phyloP scores from a whole-genome alignment of 768 basidiomycete genomes.

The Pisolithus sp. region DNA sequence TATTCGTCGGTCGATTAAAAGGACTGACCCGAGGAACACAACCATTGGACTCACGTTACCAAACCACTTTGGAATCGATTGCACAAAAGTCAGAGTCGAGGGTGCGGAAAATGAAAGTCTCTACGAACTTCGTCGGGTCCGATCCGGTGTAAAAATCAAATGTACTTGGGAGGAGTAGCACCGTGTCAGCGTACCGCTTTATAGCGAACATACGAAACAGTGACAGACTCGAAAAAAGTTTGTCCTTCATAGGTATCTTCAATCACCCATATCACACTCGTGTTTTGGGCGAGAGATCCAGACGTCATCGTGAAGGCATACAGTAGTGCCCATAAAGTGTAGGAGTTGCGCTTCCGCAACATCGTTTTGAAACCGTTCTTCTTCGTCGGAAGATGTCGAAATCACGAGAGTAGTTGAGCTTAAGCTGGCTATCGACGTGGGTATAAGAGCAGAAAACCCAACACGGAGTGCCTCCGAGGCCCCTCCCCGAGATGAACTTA shows the following conservation, averaged over 20 bases:
- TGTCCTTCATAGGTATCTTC: conserved; percentile 61
- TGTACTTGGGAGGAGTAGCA: conserved; percentile 30
- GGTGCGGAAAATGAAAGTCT: conserved; percentile 4
- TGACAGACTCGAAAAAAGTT: conserved; percentile 63
- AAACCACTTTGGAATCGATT: conserved; percentile 43
- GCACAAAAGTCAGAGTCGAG: conserved; percentile 9
- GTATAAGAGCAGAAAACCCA: neutral
- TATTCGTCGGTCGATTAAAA: conserved; percentile 7
- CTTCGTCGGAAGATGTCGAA: conserved; percentile 4
- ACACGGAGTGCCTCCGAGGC: neutral
- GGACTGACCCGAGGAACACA: conserved; percentile 1
- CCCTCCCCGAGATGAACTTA: neutral
- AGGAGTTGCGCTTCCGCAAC: conserved; percentile 2
- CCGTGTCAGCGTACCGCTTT: conserved; percentile 2
- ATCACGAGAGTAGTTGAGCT: neutral
- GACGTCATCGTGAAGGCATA: conserved; percentile 8
- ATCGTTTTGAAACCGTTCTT: conserved; percentile 12
- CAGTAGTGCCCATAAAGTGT: conserved; percentile 13
- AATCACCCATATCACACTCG: conserved; percentile 58
- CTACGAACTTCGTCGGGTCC: conserved; percentile 58
- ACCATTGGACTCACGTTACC: conserved; percentile 49
- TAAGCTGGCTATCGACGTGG: too few species aligned
- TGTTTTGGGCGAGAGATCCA: conserved; percentile 7
- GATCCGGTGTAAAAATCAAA: conserved; percentile 52
- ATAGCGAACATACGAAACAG: neutral